Base-by-base conservation (phyloP, 345 rosid species). In the Dipteronia dyeriana region DNA sequence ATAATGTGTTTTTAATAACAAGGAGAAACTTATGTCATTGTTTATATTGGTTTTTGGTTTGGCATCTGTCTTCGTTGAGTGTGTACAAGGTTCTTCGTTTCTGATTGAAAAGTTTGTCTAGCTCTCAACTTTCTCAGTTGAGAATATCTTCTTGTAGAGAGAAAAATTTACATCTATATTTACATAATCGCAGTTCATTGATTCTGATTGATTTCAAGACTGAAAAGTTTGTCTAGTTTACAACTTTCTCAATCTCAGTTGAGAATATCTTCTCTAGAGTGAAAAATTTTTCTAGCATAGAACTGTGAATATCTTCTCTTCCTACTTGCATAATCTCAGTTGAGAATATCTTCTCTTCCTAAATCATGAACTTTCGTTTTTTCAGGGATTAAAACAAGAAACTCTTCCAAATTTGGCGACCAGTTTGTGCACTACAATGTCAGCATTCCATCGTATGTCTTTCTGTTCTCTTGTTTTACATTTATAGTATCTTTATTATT, bases 351-450 rank as follows among this genome's bases (percentile, higher is more conserved):
- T 9, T 17, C 47, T 70, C 8, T 59, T n/a, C 68, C 64, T 22
- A 7, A 38, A 11, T 11, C 8, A 22, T 71, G 22, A 20, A 16
- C 19, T n/a, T 76, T 17, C 7, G 66, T 61, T 56, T 38, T 49
- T 45, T 73, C 89, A 94, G 97, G 98, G 72, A 87, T 97, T 68
- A 94, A 93, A 82, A 77, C 93, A n/a, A 88, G 98, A 75, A 88
- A 88, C 74, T 89, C 98, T 1, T 79, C 79, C 79, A 82, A 88
- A 75, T 89, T 83, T 29, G 99, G 99, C 19, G 97, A 97, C 84
- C 97, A 94, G 68, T 97, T 79, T 76, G 99, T 97, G 83, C 97
- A 97, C 81, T 97, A 91, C 86, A 94, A 89, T 65, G 91, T 97
- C 85, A 88, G 88, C 91, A 92, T 97, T 79, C 99, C 99, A 43